Evolutionary conservation across 352 stramenopile genomes (phyloP).

Genomic region (Thraustochytrium sp.): DNA sequence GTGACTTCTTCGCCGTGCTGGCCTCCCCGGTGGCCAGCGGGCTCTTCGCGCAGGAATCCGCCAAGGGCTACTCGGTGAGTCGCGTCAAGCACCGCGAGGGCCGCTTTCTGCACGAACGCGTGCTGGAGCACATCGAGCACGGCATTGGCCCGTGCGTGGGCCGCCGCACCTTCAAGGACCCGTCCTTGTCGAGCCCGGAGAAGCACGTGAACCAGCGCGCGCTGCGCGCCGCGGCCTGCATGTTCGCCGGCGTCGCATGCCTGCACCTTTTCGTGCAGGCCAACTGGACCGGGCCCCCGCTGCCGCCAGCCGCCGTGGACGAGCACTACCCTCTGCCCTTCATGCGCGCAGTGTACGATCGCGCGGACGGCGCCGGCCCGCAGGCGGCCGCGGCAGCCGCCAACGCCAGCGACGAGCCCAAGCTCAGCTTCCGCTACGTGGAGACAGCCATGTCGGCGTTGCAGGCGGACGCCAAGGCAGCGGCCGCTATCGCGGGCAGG

Average conservation of each 20-base stretch:
- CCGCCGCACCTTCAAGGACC: conserved; percentile 1
- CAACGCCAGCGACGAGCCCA: background rate
- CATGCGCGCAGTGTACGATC: conserved; percentile 4
- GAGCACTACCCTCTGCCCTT: background rate
- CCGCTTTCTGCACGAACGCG: background rate
- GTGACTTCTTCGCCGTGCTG: background rate
- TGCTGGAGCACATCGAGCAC: conserved; percentile 21
- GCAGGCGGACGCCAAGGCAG: background rate
- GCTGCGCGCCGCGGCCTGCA: conserved; percentile 44
- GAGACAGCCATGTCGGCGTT: background rate
- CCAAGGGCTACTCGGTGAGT: conserved; percentile 10
- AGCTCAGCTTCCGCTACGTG: background rate
- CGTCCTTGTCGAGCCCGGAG: background rate
- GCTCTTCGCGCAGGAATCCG: background rate
- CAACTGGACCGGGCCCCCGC: conserved; percentile 53
- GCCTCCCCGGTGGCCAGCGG: background rate
- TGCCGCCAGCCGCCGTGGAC: background rate
- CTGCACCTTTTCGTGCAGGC: conserved; percentile 54
- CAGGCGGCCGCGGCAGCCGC: background rate
- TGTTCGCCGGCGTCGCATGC: conserved; percentile 29
- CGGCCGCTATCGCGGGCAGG: background rate
- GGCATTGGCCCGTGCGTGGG: background rate
- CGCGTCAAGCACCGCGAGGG: conserved; percentile 5
- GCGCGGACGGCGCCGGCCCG: background rate
- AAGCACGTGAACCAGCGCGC: conserved; percentile 24